Base-by-base conservation (phyloP, 352 stramenopile genomes). In the Pythium rishiriense region DNA sequence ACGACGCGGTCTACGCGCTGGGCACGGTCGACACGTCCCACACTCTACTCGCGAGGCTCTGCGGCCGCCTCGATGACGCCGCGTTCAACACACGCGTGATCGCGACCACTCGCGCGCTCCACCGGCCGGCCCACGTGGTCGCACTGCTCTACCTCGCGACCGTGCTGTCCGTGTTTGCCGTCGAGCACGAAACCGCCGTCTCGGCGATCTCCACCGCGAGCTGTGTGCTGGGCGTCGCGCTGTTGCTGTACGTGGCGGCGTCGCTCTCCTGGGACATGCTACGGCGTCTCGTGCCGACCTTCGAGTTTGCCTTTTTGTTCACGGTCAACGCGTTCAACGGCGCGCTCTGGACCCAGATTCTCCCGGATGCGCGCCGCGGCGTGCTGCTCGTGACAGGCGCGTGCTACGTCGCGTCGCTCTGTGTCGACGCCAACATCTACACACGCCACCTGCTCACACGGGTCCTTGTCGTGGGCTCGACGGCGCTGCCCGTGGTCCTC, bases 231-330 rank as follows among this genome's bases (percentile, higher is more conserved):
- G 28, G 26, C 49, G 5, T 14, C 5, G 9, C 24, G 15, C 19
- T 54, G 4, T 14, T 54, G 11, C 15, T 37, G 19, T 54, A 45
- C 29, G 11, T 45, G 3, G 15, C 21, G 4, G 28, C 54, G 54
- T 48, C 56, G 19, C 43, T 62, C 12, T 43, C 43, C 4, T 62
- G 56, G 56, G 56, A 62, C 33, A 47, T 55, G 21, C 29, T 62
- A 0, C 9, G 4, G 4, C 56, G 55, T 11, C 3, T 64, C 22
- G 6, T 42, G 3, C 9, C 12, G 17, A 50, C 29, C 17, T 64
- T 65, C 15, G 47, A 58, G 24, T 65, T 65, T 21, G 50, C 47
- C 47, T 65, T 58, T 26, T 35, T 65, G 3, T 25, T 52, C 7
- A n/a, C 28, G 5, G 22, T 65, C 15, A 65, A 65, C 47, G 12